These are phyloP conservation scores for Penicillium sp. DNA, from an alignment of 2,329 filamentous ascomycete genomes.

Conservation along the genomic window DNA sequence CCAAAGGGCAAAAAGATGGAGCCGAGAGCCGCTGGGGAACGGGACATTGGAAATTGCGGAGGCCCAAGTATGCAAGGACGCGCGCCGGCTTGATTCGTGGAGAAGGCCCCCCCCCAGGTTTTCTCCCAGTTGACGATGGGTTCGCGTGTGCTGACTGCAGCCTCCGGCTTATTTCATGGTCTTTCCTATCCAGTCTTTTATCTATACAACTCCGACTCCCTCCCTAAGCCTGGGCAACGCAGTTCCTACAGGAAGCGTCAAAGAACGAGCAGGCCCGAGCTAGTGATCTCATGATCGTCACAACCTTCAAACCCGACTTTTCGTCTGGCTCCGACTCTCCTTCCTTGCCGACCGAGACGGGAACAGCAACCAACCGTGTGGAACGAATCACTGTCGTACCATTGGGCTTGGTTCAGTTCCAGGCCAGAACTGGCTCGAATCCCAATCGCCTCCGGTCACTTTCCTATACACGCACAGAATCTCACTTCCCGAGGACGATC, in stretches of 20 bases:
- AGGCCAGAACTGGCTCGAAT: constrained; percentile 8
- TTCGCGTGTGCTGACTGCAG: not conserved
- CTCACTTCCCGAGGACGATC: not conserved
- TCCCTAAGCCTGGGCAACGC: too few species aligned
- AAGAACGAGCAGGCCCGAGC: too few species aligned
- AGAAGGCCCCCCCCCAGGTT: constrained; percentile 21
- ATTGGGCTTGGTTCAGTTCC: constrained; percentile 4
- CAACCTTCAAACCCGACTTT: too few species aligned
- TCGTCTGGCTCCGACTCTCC: constrained; percentile 4
- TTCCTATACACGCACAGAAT: constrained; percentile 5
- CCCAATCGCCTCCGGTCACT: constrained; percentile 9
- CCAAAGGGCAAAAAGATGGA: constrained; percentile 14
- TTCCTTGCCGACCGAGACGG: not conserved
- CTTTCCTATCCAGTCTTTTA: not conserved
- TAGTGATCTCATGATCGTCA: constrained; percentile 13
- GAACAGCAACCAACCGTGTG: constrained; percentile 7
- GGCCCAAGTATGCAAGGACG: constrained; percentile 26
- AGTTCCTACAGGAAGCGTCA: too few species aligned
- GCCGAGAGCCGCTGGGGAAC: constrained; percentile 23
- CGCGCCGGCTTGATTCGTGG: constrained; percentile 19
- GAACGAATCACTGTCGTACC: not conserved
- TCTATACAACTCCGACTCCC: not conserved
- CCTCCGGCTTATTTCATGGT: constrained; percentile 4
- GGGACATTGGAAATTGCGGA: constrained; percentile 24
- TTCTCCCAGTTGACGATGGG: constrained; percentile 16